Percentiles rank a stretch among this genome's conserved stretches.
Conservation (phyloP, 2,329 filamentous ascomycete genomes). For the Fusarium anguioides region DNA sequence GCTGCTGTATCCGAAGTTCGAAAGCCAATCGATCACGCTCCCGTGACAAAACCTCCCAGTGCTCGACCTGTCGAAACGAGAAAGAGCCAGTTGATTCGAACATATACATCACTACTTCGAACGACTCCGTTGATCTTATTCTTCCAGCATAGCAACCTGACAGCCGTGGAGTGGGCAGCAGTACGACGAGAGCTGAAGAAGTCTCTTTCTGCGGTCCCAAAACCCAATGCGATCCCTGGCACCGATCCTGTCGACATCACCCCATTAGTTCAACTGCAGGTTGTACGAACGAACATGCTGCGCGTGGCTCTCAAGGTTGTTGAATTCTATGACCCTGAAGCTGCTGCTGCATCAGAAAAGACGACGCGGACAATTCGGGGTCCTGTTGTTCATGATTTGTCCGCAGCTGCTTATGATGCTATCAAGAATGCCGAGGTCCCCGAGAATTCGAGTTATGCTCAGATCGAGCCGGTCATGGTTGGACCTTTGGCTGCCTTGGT, state of each 20-base stretch:
- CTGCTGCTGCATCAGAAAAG: constrained; percentile 48
- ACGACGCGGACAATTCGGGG: constrained; percentile 48
- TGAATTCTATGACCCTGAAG: constrained; percentile 77
- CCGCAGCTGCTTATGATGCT: constrained; percentile 62
- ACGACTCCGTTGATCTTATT: constrained; percentile 87
- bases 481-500: constrained; percentile 85
- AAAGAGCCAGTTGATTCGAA: constrained; percentile 87
- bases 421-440: constrained; percentile 54
- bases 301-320: constrained; percentile 84
- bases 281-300: constrained; percentile 90
- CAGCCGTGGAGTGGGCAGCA: constrained; percentile 70
- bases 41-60: constrained; percentile 84
- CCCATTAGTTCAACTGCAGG: constrained; percentile 78
- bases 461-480: constrained; percentile 79
- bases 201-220: constrained; percentile 57
- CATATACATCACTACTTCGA: constrained; percentile 88
- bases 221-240: constrained; percentile 41
- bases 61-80: constrained; percentile 87
- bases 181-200: constrained; percentile 57
- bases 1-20: constrained; percentile 43
- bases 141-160: constrained; percentile 78
- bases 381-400: constrained; percentile 63
- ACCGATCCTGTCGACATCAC: constrained; percentile 60
- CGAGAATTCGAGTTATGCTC: constrained; percentile 58
- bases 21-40: constrained; percentile 62